Evolutionary conservation across 768 basidiomycete species (phyloP).

Genomic region (Wakefieldia striispora): DNA sequence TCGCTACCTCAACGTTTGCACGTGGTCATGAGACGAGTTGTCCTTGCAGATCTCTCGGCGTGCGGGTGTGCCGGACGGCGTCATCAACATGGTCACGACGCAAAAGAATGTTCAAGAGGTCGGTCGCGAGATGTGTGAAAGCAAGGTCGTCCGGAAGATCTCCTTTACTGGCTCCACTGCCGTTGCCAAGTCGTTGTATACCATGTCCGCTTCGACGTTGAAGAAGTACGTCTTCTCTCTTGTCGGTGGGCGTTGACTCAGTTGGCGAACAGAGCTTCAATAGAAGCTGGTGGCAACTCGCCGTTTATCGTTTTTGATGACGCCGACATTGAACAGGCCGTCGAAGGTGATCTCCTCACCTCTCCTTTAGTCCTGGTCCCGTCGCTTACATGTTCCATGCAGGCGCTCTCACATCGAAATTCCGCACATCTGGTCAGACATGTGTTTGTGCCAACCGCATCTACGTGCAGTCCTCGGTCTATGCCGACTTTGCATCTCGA

Average conservation of each 20-base stretch:
- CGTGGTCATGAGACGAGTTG: background rate
- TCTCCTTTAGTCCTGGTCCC: background rate
- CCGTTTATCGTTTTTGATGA: constrained; percentile 98
- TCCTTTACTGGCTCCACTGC: constrained; percentile 88
- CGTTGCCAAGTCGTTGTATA: constrained; percentile 74
- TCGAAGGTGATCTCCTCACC: constrained; percentile 53
- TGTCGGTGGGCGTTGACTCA: background rate
- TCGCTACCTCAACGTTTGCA: no score
- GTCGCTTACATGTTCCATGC: constrained; percentile 2
- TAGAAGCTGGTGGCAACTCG: constrained; percentile 93
- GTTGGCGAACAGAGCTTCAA: constrained; percentile 45
- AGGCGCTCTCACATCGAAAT: constrained; percentile 78
- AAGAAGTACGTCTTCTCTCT: constrained; percentile 60
- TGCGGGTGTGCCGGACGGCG: constrained; percentile 93
- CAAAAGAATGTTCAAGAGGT: constrained; percentile 82
- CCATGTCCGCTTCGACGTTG: constrained; percentile 69
- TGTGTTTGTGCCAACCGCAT: constrained; percentile 90
- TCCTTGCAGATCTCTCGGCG: constrained; percentile 64
- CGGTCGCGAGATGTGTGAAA: constrained; percentile 93
- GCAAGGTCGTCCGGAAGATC: constrained; percentile 80
- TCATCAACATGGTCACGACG: constrained; percentile 92
- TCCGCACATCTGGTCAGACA: constrained; percentile 79
- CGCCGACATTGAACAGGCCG: constrained; percentile 89
- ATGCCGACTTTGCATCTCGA: constrained; percentile 87
- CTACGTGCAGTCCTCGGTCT: constrained; percentile 87